These are phyloP conservation scores for Wallemia mellicola DNA, from an alignment of 1,284 basidiomycete genomes.

Conservation along the genomic window DNA sequence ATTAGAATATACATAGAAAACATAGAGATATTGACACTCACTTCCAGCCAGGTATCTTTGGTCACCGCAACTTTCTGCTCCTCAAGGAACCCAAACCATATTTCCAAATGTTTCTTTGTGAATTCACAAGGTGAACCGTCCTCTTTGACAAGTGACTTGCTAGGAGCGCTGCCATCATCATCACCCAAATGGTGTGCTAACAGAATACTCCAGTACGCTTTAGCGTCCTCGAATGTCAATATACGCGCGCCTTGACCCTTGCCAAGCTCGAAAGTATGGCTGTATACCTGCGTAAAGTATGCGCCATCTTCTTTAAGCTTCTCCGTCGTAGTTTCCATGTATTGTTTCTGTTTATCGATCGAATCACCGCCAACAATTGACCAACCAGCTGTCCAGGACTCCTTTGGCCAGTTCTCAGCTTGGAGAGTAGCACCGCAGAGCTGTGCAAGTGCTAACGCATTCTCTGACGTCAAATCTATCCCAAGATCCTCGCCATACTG, in stretches of 20 bases:
- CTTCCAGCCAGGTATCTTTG: not conserved
- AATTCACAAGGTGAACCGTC: not conserved
- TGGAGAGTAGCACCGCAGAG: slow-evolving; percentile 33
- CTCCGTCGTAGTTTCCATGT: slow-evolving; percentile 27
- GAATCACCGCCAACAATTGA: slow-evolving; percentile 36
- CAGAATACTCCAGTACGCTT: not conserved
- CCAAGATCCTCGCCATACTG: slow-evolving; percentile 33
- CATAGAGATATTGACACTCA: not conserved
- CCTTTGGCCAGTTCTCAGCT: slow-evolving; percentile 37
- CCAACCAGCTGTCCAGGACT: slow-evolving; percentile 57
- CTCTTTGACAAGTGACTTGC: not conserved
- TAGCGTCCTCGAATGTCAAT: slow-evolving; percentile 13
- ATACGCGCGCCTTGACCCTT: slow-evolving; percentile 33
- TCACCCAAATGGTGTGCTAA: not conserved
- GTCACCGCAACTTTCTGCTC: not conserved
- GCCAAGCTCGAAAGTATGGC: slow-evolving; percentile 61
- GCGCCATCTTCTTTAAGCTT: slow-evolving; percentile 33
- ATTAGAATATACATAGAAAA: not conserved
- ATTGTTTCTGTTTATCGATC: slow-evolving; percentile 30
- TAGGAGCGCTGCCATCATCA: not conserved
- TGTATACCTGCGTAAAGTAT: slow-evolving; percentile 68
- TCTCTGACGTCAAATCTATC: slow-evolving; percentile 42
- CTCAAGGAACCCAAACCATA: not conserved
- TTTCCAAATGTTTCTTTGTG: not conserved
- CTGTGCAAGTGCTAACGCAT: slow-evolving; percentile 40